Evolutionary conservation across 441 rosid species (phyloP), one percentile per base, ranked within the genome.

Genomic region (Erodium moschatum): DNA sequence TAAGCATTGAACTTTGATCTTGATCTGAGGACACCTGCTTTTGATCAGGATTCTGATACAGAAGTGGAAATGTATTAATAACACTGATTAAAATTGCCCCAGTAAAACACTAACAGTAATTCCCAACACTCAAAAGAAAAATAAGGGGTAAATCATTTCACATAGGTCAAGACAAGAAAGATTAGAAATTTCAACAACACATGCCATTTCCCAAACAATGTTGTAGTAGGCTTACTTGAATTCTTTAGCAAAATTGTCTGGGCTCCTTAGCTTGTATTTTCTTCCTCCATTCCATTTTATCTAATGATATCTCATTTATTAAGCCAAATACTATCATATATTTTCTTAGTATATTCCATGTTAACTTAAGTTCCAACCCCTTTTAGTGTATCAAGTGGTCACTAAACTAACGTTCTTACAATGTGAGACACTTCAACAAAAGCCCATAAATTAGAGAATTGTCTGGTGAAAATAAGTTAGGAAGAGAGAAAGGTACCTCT

Each of bases 1-100:
- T 92, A 27, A 95, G 96, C 98, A 95, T 92, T 69, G 97, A 95
- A 78, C 85, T 89, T 78, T 92, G 98, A 75, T 92, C 99, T 81
- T 89, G 97, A 77, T 95, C 96, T 19, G 89, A 74, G 70, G 88
- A 82, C 74, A 78, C 82, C 66, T 88, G 96, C 73, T 85, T 90
- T 58, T 86, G 89, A 67, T 86, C 96, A 71, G 79, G 35, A 67
- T 82, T 83, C 97, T 90, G 82, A 73, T 77, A 38, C 71, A 76
- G 18, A 66, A 70, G 63, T 54, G 40, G 72, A 65, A 71, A 62
- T 40, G 21, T 4, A 54, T 38, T 20, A 65, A 73, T 7, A 40
- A 40, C 46, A 40, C 12, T 40, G 46, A 6, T 40, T 40, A 40
- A 40, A 40, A 40, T 40, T 40, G 46, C 46, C 46, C 46, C 46